Evolutionary conservation across 2,329 filamentous ascomycete genomes (phyloP).

Genomic region (Colletotrichum sp.): DNA sequence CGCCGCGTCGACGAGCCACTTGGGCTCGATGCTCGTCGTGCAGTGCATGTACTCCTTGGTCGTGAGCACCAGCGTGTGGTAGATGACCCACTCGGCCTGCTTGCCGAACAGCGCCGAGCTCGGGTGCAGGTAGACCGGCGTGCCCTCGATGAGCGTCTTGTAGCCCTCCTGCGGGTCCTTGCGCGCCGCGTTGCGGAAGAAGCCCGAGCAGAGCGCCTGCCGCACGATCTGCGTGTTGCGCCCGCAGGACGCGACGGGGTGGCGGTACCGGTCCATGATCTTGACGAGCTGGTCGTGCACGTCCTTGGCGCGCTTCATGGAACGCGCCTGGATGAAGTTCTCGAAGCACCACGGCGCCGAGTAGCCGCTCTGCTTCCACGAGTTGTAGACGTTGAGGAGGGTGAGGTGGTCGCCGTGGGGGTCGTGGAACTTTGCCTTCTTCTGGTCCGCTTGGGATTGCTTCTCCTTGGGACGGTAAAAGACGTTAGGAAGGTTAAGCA

Average conservation of each 20-base stretch:
- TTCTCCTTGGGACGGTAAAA: conserved; percentile 99
- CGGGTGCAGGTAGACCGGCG: conserved; percentile 93
- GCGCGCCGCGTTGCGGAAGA: conserved; percentile 93
- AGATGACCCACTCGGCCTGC: conserved; percentile 95
- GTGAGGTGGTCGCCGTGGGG: conserved; percentile 94
- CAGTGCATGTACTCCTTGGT: conserved; percentile 99
- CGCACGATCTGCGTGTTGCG: conserved; percentile 86
- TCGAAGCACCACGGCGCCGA: conserved; percentile 94
- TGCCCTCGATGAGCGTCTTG: conserved; percentile 95
- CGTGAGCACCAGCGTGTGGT: conserved; percentile 88
- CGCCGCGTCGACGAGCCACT: conserved; percentile 93
- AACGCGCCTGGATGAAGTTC: conserved; percentile 93
- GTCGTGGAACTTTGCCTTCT: conserved; percentile 97
- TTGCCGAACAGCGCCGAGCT: conserved; percentile 93
- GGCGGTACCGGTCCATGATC: conserved; percentile 92
- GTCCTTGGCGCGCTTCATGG: conserved; percentile 88
- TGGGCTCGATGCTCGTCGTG: conserved; percentile 92
- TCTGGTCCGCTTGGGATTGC: conserved; percentile 93
- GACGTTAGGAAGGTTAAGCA: conserved; percentile 85
- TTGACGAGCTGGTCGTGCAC: conserved; percentile 90
- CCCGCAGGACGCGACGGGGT: conserved; percentile 83
- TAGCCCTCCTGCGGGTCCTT: conserved; percentile 98
- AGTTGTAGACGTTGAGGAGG: conserved; percentile 94
- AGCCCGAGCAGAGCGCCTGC: conserved; percentile 88
- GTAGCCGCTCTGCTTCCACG: conserved; percentile 88